Evolutionary conservation across 495 filamentous ascomycete genomes (phyloP), one percentile per base, ranked within the genome.

Genomic region (Daldinia concentrica): DNA sequence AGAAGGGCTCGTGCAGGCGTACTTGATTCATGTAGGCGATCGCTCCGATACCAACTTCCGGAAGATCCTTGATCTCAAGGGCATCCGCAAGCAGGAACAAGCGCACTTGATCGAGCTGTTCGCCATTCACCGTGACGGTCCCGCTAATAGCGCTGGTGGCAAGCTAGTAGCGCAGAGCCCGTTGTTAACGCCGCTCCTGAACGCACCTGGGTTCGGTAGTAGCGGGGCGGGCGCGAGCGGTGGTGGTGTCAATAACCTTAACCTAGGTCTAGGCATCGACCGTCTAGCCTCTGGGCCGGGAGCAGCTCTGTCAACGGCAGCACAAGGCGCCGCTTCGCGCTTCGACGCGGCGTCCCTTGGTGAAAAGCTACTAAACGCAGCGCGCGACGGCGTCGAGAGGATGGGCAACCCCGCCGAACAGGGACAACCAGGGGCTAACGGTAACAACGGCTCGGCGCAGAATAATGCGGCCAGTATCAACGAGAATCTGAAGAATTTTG

Each of bases 1-100:
- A 1, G 95, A 99, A 82, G 95, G 92, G 5, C 90, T 99, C 30
- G 93, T 98, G 3, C 95, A 98, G 82, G 96, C 95, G 52, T 99
- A 99, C 79, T 89, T 98, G 34, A 93, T 96, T 77, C 92, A 97
- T 81, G 94, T 98, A 70, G 92, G 90, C 73, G 94, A 97, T 82
- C 87, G 88, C 55, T 94, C 90, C 78, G 92, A 98, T 77, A 87
- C 90, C 67, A 99, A 99, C 83, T 99, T 99, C 88, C 89, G 91
- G 69, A 97, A 97, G 80, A 92, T 99, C 65, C 90, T 99, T 39
- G 95, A 99, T 54, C 86, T 97, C 68, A 97, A 97, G 75, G 93
- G 92, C 63, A 90, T 97, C 67, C 87, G 91, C 72, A 91, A 91
- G 67, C 85, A 86, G 68, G 94, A 98, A 67, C 95, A 98, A 73